A percentile compares a stretch with the other conserved stretches of the same genome.
phyloP scores from a whole-genome alignment of 1,139 yeast species.

The Nakaseomyces sp. region DNA sequence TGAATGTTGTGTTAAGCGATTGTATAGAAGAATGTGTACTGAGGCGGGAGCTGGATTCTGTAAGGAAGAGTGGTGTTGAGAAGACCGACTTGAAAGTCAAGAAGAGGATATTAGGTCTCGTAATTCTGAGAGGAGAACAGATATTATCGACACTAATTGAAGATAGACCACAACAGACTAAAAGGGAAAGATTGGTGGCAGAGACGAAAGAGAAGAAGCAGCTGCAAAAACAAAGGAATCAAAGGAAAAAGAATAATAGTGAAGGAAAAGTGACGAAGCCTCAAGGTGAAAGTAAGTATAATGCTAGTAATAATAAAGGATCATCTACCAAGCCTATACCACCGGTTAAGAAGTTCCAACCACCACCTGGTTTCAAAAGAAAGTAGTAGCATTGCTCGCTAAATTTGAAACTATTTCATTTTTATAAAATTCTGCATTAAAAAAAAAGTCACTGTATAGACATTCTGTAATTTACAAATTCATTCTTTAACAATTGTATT shows the following conservation, averaged over 20 bases:
- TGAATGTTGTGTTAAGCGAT: slow-evolving; percentile 79
- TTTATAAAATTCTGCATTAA: background rate
- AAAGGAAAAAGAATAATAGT: slow-evolving; percentile 10
- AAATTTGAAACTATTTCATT: too few relatives aligned
- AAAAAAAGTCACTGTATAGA: background rate
- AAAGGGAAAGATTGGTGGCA: slow-evolving; percentile 33
- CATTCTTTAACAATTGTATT: too few relatives aligned
- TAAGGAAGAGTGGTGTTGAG: slow-evolving; percentile 32
- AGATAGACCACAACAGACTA: slow-evolving; percentile 51
- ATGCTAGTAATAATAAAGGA: background rate
- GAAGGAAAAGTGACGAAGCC: slow-evolving; percentile 14
- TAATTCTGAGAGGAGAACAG: slow-evolving; percentile 82
- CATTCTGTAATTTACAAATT: too few relatives aligned
- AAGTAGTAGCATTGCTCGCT: too few relatives aligned
- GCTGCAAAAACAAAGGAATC: slow-evolving; percentile 20
- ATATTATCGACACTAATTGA: slow-evolving; percentile 78
- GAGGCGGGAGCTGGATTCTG: slow-evolving; percentile 42
- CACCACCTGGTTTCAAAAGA: slow-evolving; percentile 38
- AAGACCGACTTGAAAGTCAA: slow-evolving; percentile 21
- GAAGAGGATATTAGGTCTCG: slow-evolving; percentile 69
- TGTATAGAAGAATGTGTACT: slow-evolving; percentile 78
- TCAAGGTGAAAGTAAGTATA: background rate
- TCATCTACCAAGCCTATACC: background rate
- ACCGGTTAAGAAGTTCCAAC: slow-evolving; percentile 33
- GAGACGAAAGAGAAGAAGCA: slow-evolving; percentile 23